Evolutionary conservation across 257 asterid genomes (phyloP), one percentile per base, ranked within the genome.

Genomic region (Przewalskia tangutica): DNA sequence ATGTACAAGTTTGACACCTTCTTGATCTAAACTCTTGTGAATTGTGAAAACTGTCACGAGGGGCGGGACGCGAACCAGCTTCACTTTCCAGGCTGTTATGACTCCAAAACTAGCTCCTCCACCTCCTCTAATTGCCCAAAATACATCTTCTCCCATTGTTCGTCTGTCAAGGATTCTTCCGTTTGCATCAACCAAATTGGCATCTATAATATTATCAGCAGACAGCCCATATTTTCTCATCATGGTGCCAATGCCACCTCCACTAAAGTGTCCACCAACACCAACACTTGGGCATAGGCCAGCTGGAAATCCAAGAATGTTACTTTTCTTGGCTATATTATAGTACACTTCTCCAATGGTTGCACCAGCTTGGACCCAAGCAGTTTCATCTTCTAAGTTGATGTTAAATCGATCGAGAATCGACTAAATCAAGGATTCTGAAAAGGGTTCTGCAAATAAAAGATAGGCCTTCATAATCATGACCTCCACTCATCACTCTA

Each of bases 201-300:
- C 89, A 84, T 86, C 85, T 42, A 84, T 46, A 0, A 86, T 10
- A 18, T 86, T 84, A 48, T 86, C 87, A 40, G 87, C 78, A 2
- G 87, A 77, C 4, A 86, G 77, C 0, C 84, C 87, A 34, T 44
- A 67, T 82, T 86, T 86, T 73, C 89, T 81, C 55, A 82, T 71
- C 85, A 84, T 62, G 11, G 85, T 82, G 7, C 87, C 87, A 13
- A 86, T 82, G 59, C 89, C 89, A n/a, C 89, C 89, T 34, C 89
- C 89, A 48, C 89, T 86, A 0, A 86, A 80, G 14, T 79, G 87
- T 4, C 89, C 87, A 4, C 87, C 89, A 51, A 86, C 80, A 11
- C 89, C 89, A 0, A 86, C 89, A 75, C 87, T 86, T 2, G 85
- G 87, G 0, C 83, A 86, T 32, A 84, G 0, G 56, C 89, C 89